A percentile compares a stretch with the other conserved stretches of the same genome.
These are phyloP conservation scores for Camelina sativa DNA, from an alignment of 345 rosid genomes.

Conservation along the genomic window DNA sequence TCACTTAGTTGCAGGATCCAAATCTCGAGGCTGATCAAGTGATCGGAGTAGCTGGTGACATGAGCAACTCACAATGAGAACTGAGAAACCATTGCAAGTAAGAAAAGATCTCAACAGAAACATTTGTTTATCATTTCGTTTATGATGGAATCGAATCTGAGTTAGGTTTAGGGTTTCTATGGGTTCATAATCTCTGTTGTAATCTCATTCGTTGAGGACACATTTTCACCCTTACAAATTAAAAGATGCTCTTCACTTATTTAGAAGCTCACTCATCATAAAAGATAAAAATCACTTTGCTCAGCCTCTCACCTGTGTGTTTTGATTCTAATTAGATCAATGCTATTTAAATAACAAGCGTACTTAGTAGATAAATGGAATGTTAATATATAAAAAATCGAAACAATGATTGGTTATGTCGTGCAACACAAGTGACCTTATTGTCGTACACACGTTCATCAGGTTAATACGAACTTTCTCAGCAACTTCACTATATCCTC, in stretches of 20 bases:
- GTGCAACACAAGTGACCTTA: conserved; percentile 39
- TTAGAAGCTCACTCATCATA: conserved; percentile 13
- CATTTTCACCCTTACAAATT: background rate
- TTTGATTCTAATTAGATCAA: background rate
- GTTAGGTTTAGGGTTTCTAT: conserved; percentile 1
- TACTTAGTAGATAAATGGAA: conserved; percentile 17
- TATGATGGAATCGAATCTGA: conserved; percentile 20
- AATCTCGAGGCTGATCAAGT: conserved; percentile 49
- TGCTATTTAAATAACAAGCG: conserved; percentile 9
- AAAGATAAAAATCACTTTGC: background rate
- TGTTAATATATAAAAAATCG: background rate
- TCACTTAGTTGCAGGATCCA: conserved; percentile 45
- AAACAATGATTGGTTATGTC: conserved; percentile 40
- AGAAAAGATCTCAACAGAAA: conserved; percentile 6
- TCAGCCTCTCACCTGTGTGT: background rate
- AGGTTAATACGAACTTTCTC: conserved; percentile 28
- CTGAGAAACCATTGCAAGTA: conserved; percentile 25
- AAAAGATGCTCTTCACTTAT: conserved; percentile 11
- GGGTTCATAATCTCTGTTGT: conserved; percentile 15
- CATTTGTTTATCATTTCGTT: background rate
- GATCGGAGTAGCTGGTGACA: conserved; percentile 41
- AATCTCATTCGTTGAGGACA: conserved; percentile 18
- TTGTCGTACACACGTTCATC: conserved; percentile 43
- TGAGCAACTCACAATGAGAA: conserved; percentile 45
- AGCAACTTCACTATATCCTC: conserved; percentile 25